These are phyloP conservation scores for Aspergillus panamensis DNA, from an alignment of 495 filamentous ascomycete species.

Conservation along the genomic window DNA sequence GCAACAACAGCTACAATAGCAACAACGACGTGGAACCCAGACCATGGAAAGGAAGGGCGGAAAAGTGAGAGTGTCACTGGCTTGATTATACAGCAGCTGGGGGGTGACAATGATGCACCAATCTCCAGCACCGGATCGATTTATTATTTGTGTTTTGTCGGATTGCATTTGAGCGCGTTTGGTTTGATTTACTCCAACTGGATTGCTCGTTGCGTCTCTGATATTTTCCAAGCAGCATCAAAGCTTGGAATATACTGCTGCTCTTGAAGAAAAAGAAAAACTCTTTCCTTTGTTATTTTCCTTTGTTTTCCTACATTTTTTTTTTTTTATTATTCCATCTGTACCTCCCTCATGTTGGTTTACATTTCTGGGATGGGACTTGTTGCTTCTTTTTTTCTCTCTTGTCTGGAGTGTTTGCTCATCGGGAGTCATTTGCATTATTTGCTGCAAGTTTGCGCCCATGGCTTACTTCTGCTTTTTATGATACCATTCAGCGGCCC, in stretches of 20 bases:
- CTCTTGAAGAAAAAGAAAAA: conserved; percentile 18
- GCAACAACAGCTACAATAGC: conserved; percentile 4
- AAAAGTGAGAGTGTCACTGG: neutral
- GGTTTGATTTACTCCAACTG: conserved; percentile 17
- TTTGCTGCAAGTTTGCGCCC: conserved; percentile 30
- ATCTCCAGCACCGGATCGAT: conserved; percentile 1
- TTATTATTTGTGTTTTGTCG: conserved; percentile 15
- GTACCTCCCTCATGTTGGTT: conserved; percentile 18
- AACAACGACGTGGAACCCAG: conserved; percentile 11
- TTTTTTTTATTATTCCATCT: conserved; percentile 18
- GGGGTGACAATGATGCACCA: neutral
- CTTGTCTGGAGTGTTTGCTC: conserved; percentile 26
- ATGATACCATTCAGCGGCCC: conserved; percentile 48
- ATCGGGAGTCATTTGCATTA: conserved; percentile 22
- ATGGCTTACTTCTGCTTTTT: conserved; percentile 28
- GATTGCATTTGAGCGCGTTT: conserved; percentile 31
- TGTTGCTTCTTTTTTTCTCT: conserved; percentile 21
- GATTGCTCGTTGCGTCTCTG: conserved; percentile 24
- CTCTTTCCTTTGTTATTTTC: conserved; percentile 28
- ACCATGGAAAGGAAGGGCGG: neutral
- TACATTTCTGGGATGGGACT: conserved; percentile 28
- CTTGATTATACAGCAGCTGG: neutral
- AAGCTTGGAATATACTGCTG: conserved; percentile 16
- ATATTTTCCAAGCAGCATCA: conserved; percentile 7
- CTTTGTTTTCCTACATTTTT: conserved; percentile 19